A percentile compares a stretch with the other conserved stretches of the same genome.
phyloP scores from a whole-genome alignment of 129 eudicot species.

The Deinandra increscens region DNA sequence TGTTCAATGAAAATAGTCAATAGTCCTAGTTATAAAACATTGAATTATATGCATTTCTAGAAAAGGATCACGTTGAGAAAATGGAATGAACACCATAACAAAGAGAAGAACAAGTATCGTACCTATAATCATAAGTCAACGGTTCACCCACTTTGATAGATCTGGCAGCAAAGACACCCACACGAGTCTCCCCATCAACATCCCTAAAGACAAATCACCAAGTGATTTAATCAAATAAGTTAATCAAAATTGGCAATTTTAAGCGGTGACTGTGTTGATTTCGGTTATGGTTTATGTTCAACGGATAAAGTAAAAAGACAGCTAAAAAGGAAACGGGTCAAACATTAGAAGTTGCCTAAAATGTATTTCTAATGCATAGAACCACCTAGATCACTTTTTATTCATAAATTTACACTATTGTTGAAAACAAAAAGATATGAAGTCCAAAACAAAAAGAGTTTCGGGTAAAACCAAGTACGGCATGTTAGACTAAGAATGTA shows the following conservation, averaged over 20 bases:
- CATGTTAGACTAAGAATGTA: background rate
- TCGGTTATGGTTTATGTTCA: background rate
- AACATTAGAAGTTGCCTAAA: background rate
- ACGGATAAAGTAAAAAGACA: background rate
- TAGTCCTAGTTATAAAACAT: background rate
- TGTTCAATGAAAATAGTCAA: background rate
- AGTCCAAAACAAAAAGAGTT: no score
- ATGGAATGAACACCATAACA: background rate
- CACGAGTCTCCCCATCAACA: constrained; percentile 87
- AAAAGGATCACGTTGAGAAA: background rate
- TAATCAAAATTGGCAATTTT: background rate
- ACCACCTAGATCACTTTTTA: background rate
- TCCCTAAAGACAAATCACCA: constrained; percentile 47
- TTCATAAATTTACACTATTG: background rate
- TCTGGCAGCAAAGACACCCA: constrained; percentile 85
- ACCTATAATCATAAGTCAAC: constrained; percentile 87
- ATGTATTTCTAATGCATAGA: background rate
- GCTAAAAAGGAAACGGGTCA: background rate
- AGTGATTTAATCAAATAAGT: background rate
- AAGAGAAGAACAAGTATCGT: constrained; percentile 12
- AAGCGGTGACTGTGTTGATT: background rate
- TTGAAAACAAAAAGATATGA: no score
- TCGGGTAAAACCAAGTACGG: no score
- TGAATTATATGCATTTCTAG: background rate
- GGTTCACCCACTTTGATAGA: constrained; percentile 79